These are phyloP conservation scores for Gossypium lobatum DNA, from an alignment of 441 rosid species.

Conservation along the genomic window DNA sequence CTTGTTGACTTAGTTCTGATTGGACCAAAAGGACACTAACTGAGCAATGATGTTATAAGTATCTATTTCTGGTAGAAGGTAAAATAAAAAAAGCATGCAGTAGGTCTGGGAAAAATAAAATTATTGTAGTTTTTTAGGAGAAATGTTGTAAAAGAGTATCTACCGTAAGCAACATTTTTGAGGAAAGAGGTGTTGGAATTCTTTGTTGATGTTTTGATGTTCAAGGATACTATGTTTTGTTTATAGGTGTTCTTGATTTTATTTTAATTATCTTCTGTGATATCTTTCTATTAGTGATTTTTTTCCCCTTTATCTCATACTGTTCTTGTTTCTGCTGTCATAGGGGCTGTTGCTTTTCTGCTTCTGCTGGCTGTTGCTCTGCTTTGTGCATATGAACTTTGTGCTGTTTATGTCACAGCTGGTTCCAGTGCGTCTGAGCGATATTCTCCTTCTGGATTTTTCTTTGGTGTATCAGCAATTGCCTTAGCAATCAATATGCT, in stretches of 20 bases:
- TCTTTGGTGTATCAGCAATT: constrained; percentile 97
- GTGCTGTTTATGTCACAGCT: constrained; percentile 97
- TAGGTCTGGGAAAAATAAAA: background rate
- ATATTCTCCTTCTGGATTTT: constrained; percentile 97
- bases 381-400: constrained; percentile 95
- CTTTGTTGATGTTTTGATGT: constrained; percentile 3
- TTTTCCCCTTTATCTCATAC: constrained; percentile 7
- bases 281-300: background rate
- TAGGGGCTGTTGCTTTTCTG: constrained; percentile 98
- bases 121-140: background rate
- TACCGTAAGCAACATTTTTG: background rate
- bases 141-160: background rate
- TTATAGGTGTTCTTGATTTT: background rate
- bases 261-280: background rate
- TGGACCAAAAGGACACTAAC: background rate
- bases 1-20: background rate
- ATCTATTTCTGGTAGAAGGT: background rate
- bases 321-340: constrained; percentile 16
- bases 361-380: constrained; percentile 94
- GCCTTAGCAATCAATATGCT: constrained; percentile 99
- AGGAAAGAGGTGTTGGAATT: constrained; percentile 5
- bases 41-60: background rate
- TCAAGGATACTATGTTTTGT: background rate
- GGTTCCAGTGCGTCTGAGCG: constrained; percentile 85
- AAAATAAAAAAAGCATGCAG: background rate